Base-by-base conservation (phyloP, 108 stramenopile genomes). In the Phaeodactylum tricornutum region DNA sequence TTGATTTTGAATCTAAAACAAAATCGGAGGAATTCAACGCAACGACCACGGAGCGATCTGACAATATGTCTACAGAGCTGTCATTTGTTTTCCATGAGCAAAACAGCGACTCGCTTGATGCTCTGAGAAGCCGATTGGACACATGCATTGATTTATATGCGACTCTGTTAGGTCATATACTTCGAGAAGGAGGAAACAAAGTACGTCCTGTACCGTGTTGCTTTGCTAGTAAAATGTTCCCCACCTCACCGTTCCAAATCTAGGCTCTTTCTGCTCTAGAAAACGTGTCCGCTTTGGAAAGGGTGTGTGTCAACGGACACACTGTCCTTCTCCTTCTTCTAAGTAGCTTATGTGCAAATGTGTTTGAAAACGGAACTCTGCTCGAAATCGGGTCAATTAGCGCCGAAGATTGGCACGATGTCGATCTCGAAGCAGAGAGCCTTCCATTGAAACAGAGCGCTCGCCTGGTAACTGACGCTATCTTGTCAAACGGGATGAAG, bases 61-160 rank as follows among this genome's bases (percentile, higher is more conserved):
- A 16, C 19, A 4, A 37, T 26, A 43, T 42, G 50, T 5, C 28
- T 45, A 24, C 34, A 17, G 21, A 43, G 32, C 8, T 9, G 8
- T 43, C 15, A 43, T 15, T 8, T 16, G 14, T 15, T 16, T 12
- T 8, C 12, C 9, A 12, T 8, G 8, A 43, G 17, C 17, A 17
- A 43, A 16, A 43, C 15, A 8, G 9, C 16, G 42, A 43, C 16
- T 43, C 41, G 12, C 7, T 16, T 15, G 7, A 11, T 17, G 41
- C 17, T 17, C 20, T 27, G 3, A n/a, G n/a, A n/a, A 30, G 17
- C 28, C 50, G 77, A 4, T 74, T 84, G 45, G 77, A 86, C 61
- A 67, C 81, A 23, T 65, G 73, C 2, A 46, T 91, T 19, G 82
- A 86, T 43, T 62, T 91, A 17, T 85, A 91, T 52, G 67, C 79